A percentile compares a stretch with the other conserved stretches of the same genome.
Conservation (phyloP, 108 stramenopile genomes). For the Nitzschia inconspicua region DNA sequence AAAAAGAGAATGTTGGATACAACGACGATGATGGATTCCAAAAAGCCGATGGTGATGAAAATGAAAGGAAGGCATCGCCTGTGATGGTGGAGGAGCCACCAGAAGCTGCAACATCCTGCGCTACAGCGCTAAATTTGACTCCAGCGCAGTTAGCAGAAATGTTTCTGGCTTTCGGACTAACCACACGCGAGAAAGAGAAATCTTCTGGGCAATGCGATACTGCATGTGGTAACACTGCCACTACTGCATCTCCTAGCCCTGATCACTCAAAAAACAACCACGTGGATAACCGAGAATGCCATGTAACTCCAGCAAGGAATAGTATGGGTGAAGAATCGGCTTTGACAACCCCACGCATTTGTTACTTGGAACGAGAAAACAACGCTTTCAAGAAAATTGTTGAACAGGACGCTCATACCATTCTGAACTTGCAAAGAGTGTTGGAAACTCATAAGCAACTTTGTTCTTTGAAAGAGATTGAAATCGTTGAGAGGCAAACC, state of each 20-base stretch:
- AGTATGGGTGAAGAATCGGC: not conserved
- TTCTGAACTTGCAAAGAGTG: conserved; percentile 17
- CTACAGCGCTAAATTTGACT: conserved; percentile 11
- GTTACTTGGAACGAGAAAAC: conserved; percentile 14
- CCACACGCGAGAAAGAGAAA: conserved; percentile 8
- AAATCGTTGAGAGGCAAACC: conserved; percentile 21
- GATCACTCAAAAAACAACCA: not conserved
- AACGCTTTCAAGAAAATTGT: conserved; percentile 17
- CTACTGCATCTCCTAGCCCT: not conserved
- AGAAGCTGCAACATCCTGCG: conserved; percentile 19
- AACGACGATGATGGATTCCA: not conserved
- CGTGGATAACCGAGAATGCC: not conserved
- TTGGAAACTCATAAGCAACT: conserved; percentile 24
- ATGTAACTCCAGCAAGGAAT: not conserved
- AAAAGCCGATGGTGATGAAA: not conserved
- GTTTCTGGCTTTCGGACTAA: conserved; percentile 14
- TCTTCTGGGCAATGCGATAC: not conserved
- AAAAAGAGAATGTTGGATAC: not conserved
- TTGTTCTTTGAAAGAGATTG: conserved; percentile 18
- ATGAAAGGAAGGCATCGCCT: not conserved
- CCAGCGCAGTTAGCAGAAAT: conserved; percentile 23
- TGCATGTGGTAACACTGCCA: not conserved
- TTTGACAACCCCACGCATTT: not conserved
- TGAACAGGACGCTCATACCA: conserved; percentile 19
- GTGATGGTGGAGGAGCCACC: conserved; percentile 23